Conservation (phyloP, 2,329 filamentous ascomycete species). For the Sclerotinia minor region DNA sequence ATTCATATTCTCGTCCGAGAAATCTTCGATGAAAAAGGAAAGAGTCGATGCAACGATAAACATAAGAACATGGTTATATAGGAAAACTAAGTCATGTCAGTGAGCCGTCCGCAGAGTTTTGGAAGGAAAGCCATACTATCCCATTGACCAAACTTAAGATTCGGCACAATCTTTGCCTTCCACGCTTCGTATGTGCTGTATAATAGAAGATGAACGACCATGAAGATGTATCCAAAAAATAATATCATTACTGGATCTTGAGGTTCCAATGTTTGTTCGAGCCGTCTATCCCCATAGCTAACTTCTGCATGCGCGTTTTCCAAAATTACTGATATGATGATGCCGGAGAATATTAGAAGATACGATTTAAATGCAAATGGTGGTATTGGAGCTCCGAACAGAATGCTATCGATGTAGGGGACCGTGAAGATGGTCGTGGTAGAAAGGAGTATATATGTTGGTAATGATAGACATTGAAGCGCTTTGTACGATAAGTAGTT, state of each 20-base stretch:
- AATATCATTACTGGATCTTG: slow-evolving; percentile 24
- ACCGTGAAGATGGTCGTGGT: slow-evolving; percentile 23
- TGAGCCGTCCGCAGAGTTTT: neutral
- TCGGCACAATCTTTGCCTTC: slow-evolving; percentile 19
- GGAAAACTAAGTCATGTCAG: slow-evolving; percentile 19
- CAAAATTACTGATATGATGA: slow-evolving; percentile 21
- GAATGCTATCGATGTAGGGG: slow-evolving; percentile 20
- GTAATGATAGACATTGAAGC: slow-evolving; percentile 24
- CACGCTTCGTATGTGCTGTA: slow-evolving; percentile 23
- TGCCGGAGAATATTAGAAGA: slow-evolving; percentile 20
- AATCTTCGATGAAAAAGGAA: slow-evolving; percentile 20
- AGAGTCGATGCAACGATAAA: slow-evolving; percentile 6
- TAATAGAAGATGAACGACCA: slow-evolving; percentile 16
- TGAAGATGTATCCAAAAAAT: slow-evolving; percentile 25
- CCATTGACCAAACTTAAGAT: slow-evolving; percentile 23
- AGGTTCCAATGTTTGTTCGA: slow-evolving; percentile 24
- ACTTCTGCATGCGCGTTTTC: slow-evolving; percentile 22
- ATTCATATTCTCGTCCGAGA: slow-evolving; percentile 22
- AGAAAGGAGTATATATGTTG: slow-evolving; percentile 24
- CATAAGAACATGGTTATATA: slow-evolving; percentile 18
- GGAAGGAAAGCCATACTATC: slow-evolving; percentile 12
- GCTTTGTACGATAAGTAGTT: slow-evolving; percentile 24
- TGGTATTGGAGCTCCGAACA: slow-evolving; percentile 17
- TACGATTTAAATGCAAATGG: slow-evolving; percentile 18
- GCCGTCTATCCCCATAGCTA: slow-evolving; percentile 22